Conservation (phyloP, 257 asterid genomes). For the Solanum pinnatisectum region DNA sequence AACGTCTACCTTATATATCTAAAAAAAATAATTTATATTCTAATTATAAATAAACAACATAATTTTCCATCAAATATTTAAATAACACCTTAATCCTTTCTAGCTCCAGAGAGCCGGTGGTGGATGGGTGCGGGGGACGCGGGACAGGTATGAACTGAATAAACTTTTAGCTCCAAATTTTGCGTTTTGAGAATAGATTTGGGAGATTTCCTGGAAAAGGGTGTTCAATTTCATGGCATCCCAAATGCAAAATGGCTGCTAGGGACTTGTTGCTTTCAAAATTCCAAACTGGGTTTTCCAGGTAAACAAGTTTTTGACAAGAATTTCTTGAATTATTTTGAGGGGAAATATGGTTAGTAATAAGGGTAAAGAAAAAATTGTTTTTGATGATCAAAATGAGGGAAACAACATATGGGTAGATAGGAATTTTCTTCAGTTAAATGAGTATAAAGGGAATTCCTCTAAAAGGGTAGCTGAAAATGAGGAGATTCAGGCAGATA, state of each 20-base stretch:
- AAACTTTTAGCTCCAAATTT: not conserved
- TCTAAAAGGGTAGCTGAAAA: slow-evolving; percentile 51
- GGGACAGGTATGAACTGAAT: not conserved
- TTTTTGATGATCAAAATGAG: slow-evolving; percentile 56
- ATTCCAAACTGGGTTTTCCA: not conserved
- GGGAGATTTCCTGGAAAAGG: not conserved
- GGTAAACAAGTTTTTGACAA: not conserved
- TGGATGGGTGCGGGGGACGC: too few species aligned
- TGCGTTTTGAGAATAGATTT: not conserved
- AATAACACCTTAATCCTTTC: too few species aligned
- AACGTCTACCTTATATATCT: too few species aligned
- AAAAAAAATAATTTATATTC: too few species aligned
- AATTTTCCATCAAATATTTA: too few species aligned
- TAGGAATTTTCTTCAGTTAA: slow-evolving; percentile 77
- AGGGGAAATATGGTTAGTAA: slow-evolving; percentile 22
- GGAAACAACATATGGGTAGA: slow-evolving; percentile 48
- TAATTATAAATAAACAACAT: too few species aligned
- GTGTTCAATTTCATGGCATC: not conserved
- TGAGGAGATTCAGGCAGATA: slow-evolving; percentile 26
- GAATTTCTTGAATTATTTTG: slow-evolving; percentile 37
- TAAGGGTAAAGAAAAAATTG: slow-evolving; percentile 57
- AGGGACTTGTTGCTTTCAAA: not conserved
- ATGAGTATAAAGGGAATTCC: slow-evolving; percentile 38
- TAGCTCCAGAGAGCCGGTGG: too few species aligned
- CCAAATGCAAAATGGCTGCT: not conserved